Base-by-base conservation (phyloP, 1,284 basidiomycete species). In the Ustilago bromivora region DNA sequence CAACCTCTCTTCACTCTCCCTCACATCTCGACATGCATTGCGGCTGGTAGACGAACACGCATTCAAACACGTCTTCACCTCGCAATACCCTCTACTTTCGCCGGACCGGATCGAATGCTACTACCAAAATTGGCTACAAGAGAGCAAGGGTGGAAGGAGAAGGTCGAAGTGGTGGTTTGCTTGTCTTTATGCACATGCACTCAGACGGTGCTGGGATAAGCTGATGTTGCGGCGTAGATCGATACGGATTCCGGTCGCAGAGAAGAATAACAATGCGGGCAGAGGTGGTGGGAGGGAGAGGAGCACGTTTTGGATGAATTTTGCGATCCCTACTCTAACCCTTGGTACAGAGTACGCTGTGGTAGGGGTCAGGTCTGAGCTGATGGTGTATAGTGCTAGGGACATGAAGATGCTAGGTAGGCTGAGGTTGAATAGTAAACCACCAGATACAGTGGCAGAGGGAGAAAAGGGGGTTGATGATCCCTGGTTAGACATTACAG, bases 401-500 rank as follows among this genome's bases (percentile, higher is more conserved):
- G n/a, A 28, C 9, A n/a, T 17, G 36, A 15, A n/a, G 51, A 8
- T 28, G 9, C 15, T 51, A n/a, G 56, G 51, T 4, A 63, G 41
- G 12, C 19, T 76, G 7, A 56, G 15, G 32, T 38, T 64, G 28
- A 38, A 68, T 28, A 19, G n/a, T 19, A 46, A 63, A 53, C 35
- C 54, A 35, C 2, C 4, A 32, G 36, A 12, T 31, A 57, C 9
- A 13, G 53, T 15, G 1, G 31, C 11, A 13, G 19, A 32, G 41
- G 35, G 31, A 13, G 36, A 47, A 12, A 31, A 41, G 28, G 13
- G 2, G 2, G 31, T n/a, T 17, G 66, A 68, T 47, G 60, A 68
- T 34, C 71, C 76, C 4, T 78, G 71, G 71, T 64, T 62, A 31
- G 76, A 78, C 43, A 53, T 77, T 12, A 77, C 75, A 0, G 54